Evolutionary conservation across 2,329 filamentous ascomycete genomes (phyloP).

Genomic region (Chaetomium sp.): DNA sequence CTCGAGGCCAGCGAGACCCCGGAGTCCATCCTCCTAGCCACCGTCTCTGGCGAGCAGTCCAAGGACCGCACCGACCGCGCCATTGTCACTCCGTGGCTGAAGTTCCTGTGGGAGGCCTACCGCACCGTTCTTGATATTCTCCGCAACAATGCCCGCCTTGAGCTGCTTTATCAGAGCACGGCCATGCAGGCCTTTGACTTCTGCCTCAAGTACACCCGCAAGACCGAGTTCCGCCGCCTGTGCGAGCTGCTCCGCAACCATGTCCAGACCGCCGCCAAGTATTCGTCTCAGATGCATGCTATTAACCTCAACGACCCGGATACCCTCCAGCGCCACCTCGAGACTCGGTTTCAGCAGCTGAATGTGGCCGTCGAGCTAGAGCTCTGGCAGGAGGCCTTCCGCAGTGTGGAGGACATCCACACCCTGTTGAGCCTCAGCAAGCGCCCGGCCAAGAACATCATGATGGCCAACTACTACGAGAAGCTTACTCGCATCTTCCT

Average conservation of each 20-base stretch:
- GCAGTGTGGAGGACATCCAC: slow-evolving; percentile 97
- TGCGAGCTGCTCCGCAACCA: slow-evolving; percentile 98
- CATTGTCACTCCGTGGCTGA: slow-evolving; percentile 97
- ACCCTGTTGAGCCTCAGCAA: slow-evolving; percentile 96
- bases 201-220: slow-evolving; percentile 94
- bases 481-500: slow-evolving; percentile 98
- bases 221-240: slow-evolving; percentile 97
- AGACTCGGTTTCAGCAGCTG: slow-evolving; percentile 96
- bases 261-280: slow-evolving; percentile 98
- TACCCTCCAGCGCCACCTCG: slow-evolving; percentile 91
- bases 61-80: slow-evolving; percentile 95
- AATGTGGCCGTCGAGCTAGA: slow-evolving; percentile 98
- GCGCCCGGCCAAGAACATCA: slow-evolving; percentile 94
- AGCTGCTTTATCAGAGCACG: slow-evolving; percentile 97
- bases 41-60: slow-evolving; percentile 95
- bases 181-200: slow-evolving; percentile 98
- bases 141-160: slow-evolving; percentile 95
- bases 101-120: slow-evolving; percentile 99
- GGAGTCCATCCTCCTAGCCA: slow-evolving; percentile 95
- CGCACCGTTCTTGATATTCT: slow-evolving; percentile 96
- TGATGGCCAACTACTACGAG: slow-evolving; percentile 99
- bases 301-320: slow-evolving; percentile 98
- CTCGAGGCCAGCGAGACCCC: slow-evolving; percentile 95
- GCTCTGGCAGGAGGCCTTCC: slow-evolving; percentile 98
- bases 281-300: slow-evolving; percentile 97